Evolutionary conservation across 2,329 filamentous ascomycete species (phyloP).

Genomic region (Colletotrichum spaethianum): DNA sequence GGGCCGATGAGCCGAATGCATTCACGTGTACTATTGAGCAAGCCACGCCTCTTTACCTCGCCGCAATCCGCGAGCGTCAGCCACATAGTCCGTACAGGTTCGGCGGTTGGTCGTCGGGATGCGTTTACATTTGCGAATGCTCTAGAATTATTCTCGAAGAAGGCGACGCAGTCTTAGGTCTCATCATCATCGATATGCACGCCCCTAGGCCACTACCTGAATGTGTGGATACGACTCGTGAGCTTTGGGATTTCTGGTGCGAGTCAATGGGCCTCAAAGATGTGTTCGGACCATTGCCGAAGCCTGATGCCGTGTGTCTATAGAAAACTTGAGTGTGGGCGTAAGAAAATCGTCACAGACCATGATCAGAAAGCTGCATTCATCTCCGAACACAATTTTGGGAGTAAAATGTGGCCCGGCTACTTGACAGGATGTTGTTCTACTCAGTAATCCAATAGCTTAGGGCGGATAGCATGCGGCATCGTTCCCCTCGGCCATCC

Average conservation of each 20-base stretch:
- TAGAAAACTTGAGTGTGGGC: no score
- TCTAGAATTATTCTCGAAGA: not conserved
- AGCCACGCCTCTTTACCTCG: not conserved
- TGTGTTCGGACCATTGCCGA: not conserved
- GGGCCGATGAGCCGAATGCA: not conserved
- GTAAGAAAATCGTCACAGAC: no score
- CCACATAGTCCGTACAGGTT: not conserved
- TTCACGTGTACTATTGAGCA: not conserved
- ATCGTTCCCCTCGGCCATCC: constrained; percentile 28
- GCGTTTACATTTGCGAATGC: not conserved
- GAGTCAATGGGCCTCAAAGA: not conserved
- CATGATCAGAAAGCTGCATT: no score
- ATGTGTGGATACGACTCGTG: not conserved
- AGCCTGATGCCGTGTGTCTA: no score
- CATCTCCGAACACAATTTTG: not conserved
- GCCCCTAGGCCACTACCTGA: not conserved
- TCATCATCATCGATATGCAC: not conserved
- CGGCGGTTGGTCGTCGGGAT: not conserved
- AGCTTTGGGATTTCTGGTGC: not conserved
- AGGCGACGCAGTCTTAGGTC: not conserved
- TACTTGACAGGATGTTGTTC: not conserved
- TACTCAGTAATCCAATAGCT: constrained; percentile 1
- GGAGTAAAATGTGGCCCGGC: not conserved
- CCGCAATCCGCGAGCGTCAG: not conserved
- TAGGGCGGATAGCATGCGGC: constrained; percentile 11